Evolutionary conservation across 495 filamentous ascomycete species (phyloP).

Genomic region (Pseudotulostoma volvatum): DNA sequence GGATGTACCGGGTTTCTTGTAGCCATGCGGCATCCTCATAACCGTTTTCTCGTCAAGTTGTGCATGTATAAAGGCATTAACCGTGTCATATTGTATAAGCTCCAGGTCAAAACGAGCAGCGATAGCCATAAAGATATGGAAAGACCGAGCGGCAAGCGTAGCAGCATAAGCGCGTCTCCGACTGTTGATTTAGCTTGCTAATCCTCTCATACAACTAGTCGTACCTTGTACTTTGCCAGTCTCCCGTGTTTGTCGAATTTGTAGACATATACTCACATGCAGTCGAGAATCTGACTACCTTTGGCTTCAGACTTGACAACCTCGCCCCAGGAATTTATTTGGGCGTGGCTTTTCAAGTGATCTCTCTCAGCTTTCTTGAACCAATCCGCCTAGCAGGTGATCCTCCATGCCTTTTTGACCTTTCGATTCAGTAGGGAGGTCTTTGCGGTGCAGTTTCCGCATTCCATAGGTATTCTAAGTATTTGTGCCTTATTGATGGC

Average conservation of each 20-base stretch:
- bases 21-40: constrained; percentile 6
- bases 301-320: not conserved
- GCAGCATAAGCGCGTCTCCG: constrained; percentile 6
- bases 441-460: not conserved
- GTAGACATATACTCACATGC: no score
- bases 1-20: not conserved
- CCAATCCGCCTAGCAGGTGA: not conserved
- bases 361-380: constrained; percentile 1
- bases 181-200: constrained; percentile 7
- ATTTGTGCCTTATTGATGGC: not conserved
- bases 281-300: constrained; percentile 1
- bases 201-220: no score
- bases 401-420: not conserved
- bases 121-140: constrained; percentile 8
- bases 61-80: constrained; percentile 16
- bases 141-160: constrained; percentile 10
- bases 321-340: not conserved
- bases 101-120: constrained; percentile 9
- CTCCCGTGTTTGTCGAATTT: constrained; percentile 8
- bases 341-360: constrained; percentile 1
- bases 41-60: constrained; percentile 7
- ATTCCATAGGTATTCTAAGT: not conserved
- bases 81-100: constrained; percentile 7
- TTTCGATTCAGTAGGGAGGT: not conserved
- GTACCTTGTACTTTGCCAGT: constrained; percentile 15